Evolutionary conservation across 371 early-diverging fungal genomes (phyloP), one percentile per base, ranked within the genome.

Genomic region (Choanephora cucurbitarum): DNA sequence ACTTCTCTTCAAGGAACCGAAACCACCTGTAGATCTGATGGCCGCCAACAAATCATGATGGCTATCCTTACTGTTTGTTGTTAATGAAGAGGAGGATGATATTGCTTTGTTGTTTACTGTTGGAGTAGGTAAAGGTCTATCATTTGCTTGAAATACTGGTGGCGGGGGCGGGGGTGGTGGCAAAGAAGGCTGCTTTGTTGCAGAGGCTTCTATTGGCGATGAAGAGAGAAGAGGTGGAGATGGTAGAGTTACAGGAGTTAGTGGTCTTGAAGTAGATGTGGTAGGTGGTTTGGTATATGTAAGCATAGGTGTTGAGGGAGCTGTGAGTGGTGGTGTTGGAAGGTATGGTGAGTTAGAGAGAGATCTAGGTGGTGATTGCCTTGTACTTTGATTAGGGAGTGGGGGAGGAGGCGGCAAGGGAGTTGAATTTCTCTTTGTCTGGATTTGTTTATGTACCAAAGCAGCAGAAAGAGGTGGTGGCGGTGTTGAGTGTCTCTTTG

Each of bases 21-120:
- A 63, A 31, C 72, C 76, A 54, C 76, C 72, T 1, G 76, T 57
- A 14, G 70, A 72, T 21, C 72, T 61, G 37, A 75, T 75, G 4
- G 76, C 67, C 39, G 65, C 72, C 70, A 75, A 55, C 3, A 75
- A 40, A 37, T 65, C 66, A 13, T 57, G 44, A 8, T 68, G 62
- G 22, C 55, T 60, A 33, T 58, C 68, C 24, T 48, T 21, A 17
- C 24, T 17, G 2, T 28, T 17, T 22, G 54, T 33, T 42, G 49
- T n/a, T 19, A 34, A 17, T 52, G 53, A 46, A 3, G 66, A 63
- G 10, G 75, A 68, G 0, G 49, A 57, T 3, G 46, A 44, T 10
- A 53, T 41, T 5, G 40, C 18, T 18, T 41, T 21, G 5, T 21
- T n/a, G 0, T 41, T 42, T 33, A 54, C 15, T 5, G 60, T 21